Evolutionary conservation across 148 eudicot species (phyloP).

Genomic region (Nepenthes mirabilis): DNA sequence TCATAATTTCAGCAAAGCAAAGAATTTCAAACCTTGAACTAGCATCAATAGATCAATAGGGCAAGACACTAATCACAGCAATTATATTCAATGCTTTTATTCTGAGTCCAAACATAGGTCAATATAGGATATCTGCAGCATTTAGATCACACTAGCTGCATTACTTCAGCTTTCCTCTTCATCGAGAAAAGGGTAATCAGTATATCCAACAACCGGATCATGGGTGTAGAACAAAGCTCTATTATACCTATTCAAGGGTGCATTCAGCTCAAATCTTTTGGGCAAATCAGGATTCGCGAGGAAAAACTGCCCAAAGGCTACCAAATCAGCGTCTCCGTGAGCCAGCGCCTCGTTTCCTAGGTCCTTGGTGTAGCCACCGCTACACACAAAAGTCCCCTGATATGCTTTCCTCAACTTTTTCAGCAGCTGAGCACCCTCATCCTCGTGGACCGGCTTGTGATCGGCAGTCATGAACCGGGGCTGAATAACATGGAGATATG

Average conservation of each 20-base stretch:
- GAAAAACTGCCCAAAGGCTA: slow-evolving; percentile 61
- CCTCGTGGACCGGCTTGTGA: slow-evolving; percentile 18
- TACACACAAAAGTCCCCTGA: slow-evolving; percentile 50
- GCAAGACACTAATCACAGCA: no score
- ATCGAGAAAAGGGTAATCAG: slow-evolving; percentile 60
- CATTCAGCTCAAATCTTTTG: slow-evolving; percentile 49
- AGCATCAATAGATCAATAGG: no score
- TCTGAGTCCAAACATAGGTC: no score
- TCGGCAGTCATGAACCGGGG: slow-evolving; percentile 61
- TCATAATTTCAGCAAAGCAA: no score
- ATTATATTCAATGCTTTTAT: no score
- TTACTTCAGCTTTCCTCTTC: slow-evolving; percentile 1
- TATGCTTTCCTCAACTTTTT: slow-evolving; percentile 39
- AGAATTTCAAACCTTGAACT: no score
- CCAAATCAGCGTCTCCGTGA: slow-evolving; percentile 66
- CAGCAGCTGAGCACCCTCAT: slow-evolving; percentile 41
- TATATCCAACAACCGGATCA: slow-evolving; percentile 73
- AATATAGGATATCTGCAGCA: no score
- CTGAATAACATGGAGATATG: slow-evolving; percentile 70
- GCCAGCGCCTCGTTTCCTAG: slow-evolving; percentile 57
- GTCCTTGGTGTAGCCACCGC: slow-evolving; percentile 59
- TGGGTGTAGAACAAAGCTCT: slow-evolving; percentile 59
- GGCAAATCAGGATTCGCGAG: slow-evolving; percentile 75
- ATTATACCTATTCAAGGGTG: slow-evolving; percentile 46
- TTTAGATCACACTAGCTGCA: no score